A percentile compares a stretch with the other conserved stretches of the same genome.
Evolutionary conservation across 1,139 yeast genomes (phyloP).

Genomic region (Meyerozyma guilliermondii): DNA sequence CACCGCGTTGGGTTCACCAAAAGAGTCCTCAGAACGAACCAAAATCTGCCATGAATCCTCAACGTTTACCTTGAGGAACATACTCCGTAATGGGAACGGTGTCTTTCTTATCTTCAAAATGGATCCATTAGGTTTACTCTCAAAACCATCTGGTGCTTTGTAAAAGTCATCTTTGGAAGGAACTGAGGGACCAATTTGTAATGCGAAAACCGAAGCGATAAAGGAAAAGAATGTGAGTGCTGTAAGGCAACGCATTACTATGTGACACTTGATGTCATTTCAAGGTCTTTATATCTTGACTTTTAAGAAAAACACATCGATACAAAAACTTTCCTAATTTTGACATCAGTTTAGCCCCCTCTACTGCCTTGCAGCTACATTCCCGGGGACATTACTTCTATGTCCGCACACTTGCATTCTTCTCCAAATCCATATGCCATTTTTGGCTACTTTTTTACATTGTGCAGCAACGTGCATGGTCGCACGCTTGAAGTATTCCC

Average conservation of each 20-base stretch:
- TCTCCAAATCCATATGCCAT: too few relatives aligned
- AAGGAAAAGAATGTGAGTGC: slow-evolving; percentile 75
- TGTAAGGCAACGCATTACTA: slow-evolving; percentile 58
- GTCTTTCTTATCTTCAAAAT: slow-evolving; percentile 21
- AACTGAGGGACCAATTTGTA: slow-evolving; percentile 1
- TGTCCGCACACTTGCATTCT: too few relatives aligned
- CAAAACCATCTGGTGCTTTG: slow-evolving; percentile 20
- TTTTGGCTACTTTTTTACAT: too few relatives aligned
- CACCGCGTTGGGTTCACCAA: slow-evolving; percentile 7
- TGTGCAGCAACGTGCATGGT: too few relatives aligned
- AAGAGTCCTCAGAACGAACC: slow-evolving; percentile 7
- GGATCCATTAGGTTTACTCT: slow-evolving; percentile 19
- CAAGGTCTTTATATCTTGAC: slow-evolving; percentile 43
- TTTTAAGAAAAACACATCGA: slow-evolving; percentile 31
- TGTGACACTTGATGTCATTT: background rate
- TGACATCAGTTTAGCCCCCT: background rate
- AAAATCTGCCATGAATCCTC: slow-evolving; percentile 15
- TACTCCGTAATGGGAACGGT: slow-evolving; percentile 15
- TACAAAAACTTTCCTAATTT: background rate
- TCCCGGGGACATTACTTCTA: too few relatives aligned
- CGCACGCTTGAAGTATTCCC: too few relatives aligned
- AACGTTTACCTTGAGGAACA: slow-evolving; percentile 12
- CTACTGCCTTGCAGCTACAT: too few relatives aligned
- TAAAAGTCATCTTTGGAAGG: slow-evolving; percentile 24
- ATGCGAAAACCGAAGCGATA: background rate